Base-by-base conservation (phyloP, 352 stramenopile species). In the Phytophthora hybrid region DNA sequence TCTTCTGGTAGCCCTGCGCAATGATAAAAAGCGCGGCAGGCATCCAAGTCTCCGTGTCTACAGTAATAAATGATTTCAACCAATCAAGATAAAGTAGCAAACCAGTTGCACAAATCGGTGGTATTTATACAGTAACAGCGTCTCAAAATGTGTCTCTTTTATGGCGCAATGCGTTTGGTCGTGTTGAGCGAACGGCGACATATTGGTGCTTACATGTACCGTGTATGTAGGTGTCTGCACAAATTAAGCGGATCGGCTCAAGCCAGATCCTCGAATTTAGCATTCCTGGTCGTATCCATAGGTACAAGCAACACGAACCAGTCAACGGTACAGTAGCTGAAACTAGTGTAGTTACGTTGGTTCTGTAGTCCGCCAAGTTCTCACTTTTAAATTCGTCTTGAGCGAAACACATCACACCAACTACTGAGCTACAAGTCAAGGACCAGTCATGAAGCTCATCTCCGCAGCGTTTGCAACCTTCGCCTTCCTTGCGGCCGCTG, bases 391-490 rank as follows among this genome's bases (percentile, higher is more conserved):
- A 63, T 72, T 72, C 23, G 29, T 54, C 6, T 70, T 16, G 18
- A 51, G n/a, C 26, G 4, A 39, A 64, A 16, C 66, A 69, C 66
- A 44, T 57, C 34, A 58, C 3, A 39, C 34, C 26, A 58, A 10
- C 31, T 11, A 52, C 32, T 7, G 34, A 41, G 34, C 34, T 13
- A 41, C 34, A 41, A 16, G 4, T 13, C 34, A 39, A 61, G 13
- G 37, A 14, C 34, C 41, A 70, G 26, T 23, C 52, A 78, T 78
- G 71, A 78, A 78, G 65, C 39, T 78, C 61, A 53, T 41, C 26
- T 68, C 53, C 29, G 63, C 70, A 47, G 32, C 53, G 1, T 23
- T 71, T 44, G 55, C 62, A 41, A n/a, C 51, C 3, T 69, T 79
- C 18, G 62, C 59, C 6, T 13, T 71, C 31, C 14, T 73, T n/a